Evolutionary conservation across 2,329 filamentous ascomycete species (phyloP).

Genomic region (Decorospora gaudefroyi): DNA sequence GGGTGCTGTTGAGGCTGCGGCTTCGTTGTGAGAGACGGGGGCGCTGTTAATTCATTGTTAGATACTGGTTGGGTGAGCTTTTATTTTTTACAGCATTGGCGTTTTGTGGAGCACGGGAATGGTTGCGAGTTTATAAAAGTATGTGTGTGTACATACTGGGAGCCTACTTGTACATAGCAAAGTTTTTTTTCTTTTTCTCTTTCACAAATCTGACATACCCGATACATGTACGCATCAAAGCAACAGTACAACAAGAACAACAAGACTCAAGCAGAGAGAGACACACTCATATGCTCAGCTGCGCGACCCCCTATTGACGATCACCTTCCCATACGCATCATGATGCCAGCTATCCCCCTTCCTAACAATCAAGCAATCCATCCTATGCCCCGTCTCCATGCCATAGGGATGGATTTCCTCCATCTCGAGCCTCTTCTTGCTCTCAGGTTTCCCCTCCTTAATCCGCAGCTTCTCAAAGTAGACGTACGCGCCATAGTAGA

Average conservation of each 20-base stretch:
- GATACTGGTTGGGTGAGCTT: neutral
- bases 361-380: neutral
- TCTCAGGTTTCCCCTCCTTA: constrained; percentile 58
- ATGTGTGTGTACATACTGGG: neutral
- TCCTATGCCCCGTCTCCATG: constrained; percentile 11
- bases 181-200: too few relatives aligned
- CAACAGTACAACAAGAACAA: constrained; percentile 1
- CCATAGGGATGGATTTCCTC: constrained; percentile 43
- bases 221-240: neutral
- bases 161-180: constrained; percentile 5
- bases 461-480: constrained; percentile 65
- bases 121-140: too few relatives aligned
- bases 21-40: constrained; percentile 41
- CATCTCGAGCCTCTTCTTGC: constrained; percentile 58
- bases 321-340: neutral
- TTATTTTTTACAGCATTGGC: constrained; percentile 16
- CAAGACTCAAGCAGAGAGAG: too few relatives aligned
- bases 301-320: neutral
- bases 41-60: too few relatives aligned
- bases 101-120: too few relatives aligned
- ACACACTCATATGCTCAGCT: too few relatives aligned
- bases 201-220: too few relatives aligned
- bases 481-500: constrained; percentile 61
- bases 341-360: neutral
- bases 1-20: constrained; percentile 55